phyloP scores from a whole-genome alignment of 2,329 filamentous ascomycete genomes.

The Aspergillus quadricinctus region DNA sequence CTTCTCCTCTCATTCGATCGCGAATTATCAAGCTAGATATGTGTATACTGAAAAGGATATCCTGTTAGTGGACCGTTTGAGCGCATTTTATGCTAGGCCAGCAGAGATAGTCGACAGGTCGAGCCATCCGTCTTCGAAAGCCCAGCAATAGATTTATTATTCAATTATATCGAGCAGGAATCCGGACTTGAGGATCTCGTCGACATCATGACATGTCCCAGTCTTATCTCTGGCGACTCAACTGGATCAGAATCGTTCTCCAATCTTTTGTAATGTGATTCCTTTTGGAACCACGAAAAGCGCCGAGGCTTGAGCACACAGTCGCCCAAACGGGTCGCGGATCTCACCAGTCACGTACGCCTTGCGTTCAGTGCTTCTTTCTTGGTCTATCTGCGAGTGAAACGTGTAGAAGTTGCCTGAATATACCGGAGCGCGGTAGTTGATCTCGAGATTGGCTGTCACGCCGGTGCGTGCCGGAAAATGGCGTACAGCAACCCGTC shows the following conservation, averaged over 20 bases:
- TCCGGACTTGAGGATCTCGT: neutral
- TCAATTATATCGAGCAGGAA: neutral
- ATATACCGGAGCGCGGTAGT: conserved; percentile 59
- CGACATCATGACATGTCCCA: neutral
- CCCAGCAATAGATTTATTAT: neutral
- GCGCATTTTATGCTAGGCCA: neutral
- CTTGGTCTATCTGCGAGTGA: conserved; percentile 40
- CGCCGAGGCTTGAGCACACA: conserved; percentile 56
- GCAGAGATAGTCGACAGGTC: neutral
- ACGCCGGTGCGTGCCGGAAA: conserved; percentile 51
- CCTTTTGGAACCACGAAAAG: conserved; percentile 57
- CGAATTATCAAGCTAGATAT: neutral
- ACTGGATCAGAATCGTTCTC: conserved; percentile 35
- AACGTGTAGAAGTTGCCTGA: conserved; percentile 63
- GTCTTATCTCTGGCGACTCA: neutral
- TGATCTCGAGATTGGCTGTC: conserved; percentile 55
- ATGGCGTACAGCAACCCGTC: conserved; percentile 54
- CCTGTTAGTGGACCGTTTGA: neutral
- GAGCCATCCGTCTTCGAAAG: neutral
- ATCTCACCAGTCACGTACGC: conserved; percentile 33
- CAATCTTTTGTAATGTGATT: conserved; percentile 38
- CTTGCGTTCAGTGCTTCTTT: conserved; percentile 37
- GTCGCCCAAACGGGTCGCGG: conserved; percentile 44
- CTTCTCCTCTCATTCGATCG: neutral
- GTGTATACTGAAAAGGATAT: neutral